Conservation (phyloP, 768 basidiomycete species). For the Galerina marginata region DNA sequence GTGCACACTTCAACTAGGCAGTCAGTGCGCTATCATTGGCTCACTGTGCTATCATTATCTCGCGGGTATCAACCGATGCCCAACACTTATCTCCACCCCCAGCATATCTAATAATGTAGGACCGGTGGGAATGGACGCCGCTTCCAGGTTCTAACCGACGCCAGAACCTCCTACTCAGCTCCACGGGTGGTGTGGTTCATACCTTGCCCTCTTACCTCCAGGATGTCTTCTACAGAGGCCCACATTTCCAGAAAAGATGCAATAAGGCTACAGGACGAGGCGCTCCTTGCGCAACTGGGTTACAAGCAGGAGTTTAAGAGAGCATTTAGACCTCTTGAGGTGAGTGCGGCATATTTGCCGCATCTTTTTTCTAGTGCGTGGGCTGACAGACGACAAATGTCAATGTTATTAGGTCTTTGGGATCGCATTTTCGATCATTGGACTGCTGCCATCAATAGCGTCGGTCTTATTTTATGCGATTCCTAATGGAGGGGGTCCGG, state of each 20-base stretch:
- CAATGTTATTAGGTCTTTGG: constrained; percentile 61
- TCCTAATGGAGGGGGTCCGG: constrained; percentile 70
- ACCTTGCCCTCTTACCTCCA: constrained; percentile 1
- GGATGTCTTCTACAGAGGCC: constrained; percentile 9
- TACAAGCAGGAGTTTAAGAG: constrained; percentile 61
- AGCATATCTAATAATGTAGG: no score
- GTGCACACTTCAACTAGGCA: no score
- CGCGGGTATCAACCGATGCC: no score
- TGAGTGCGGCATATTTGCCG: constrained; percentile 20
- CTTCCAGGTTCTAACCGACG: no score
- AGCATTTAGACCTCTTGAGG: constrained; percentile 56
- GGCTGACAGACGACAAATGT: neutral
- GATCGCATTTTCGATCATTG: constrained; percentile 73
- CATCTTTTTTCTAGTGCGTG: neutral
- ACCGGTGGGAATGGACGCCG: no score
- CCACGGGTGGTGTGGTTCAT: neutral
- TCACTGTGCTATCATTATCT: no score
- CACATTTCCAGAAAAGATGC: constrained; percentile 17
- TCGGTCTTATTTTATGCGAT: constrained; percentile 60
- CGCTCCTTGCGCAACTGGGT: constrained; percentile 43
- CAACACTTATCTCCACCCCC: no score
- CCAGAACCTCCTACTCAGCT: neutral
- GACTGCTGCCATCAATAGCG: constrained; percentile 67
- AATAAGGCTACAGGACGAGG: constrained; percentile 37
- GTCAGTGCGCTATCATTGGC: no score